These are phyloP conservation scores for Starmerella bombicola DNA, from an alignment of 805 yeast species.

Conservation along the genomic window DNA sequence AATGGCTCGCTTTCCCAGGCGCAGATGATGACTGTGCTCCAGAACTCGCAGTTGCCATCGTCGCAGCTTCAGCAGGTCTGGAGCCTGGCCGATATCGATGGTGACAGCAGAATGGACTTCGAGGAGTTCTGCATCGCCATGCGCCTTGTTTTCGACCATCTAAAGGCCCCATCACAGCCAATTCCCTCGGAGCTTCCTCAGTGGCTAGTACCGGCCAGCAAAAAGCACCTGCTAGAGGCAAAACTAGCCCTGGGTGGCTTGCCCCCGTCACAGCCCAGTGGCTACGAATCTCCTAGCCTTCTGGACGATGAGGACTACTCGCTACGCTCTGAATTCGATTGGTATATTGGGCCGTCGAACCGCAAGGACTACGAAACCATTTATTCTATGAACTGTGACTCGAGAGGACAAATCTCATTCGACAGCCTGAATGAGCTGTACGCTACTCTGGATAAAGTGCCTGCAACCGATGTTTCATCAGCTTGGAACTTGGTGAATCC, in stretches of 20 bases:
- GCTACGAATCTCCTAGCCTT: slow-evolving; percentile 24
- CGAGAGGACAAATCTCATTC: slow-evolving; percentile 67
- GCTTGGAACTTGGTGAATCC: slow-evolving; percentile 97
- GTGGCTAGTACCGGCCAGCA: slow-evolving; percentile 87
- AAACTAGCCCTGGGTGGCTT: slow-evolving; percentile 42
- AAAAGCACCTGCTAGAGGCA: slow-evolving; percentile 75
- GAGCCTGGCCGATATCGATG: slow-evolving; percentile 80
- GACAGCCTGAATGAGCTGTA: slow-evolving; percentile 60
- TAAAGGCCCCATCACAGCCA: slow-evolving; percentile 51
- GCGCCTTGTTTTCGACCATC: slow-evolving; percentile 85
- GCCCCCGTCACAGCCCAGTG: slow-evolving; percentile 13
- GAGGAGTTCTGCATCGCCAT: slow-evolving; percentile 97
- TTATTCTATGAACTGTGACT: slow-evolving; percentile 60
- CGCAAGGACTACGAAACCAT: slow-evolving; percentile 64
- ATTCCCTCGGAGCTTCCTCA: slow-evolving; percentile 69
- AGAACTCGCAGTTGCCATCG: slow-evolving; percentile 73
- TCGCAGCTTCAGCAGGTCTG: slow-evolving; percentile 71
- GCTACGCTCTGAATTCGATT: slow-evolving; percentile 62
- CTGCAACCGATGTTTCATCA: slow-evolving; percentile 68
- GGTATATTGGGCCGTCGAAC: slow-evolving; percentile 93
- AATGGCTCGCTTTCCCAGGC: slow-evolving; percentile 73
- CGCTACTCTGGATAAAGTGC: slow-evolving; percentile 54
- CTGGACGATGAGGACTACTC: slow-evolving; percentile 53
- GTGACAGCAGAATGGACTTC: slow-evolving; percentile 82
- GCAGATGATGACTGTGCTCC: slow-evolving; percentile 71